Evolutionary conservation across 2,329 filamentous ascomycete species (phyloP).

Genomic region (Helicocarpus griseus): DNA sequence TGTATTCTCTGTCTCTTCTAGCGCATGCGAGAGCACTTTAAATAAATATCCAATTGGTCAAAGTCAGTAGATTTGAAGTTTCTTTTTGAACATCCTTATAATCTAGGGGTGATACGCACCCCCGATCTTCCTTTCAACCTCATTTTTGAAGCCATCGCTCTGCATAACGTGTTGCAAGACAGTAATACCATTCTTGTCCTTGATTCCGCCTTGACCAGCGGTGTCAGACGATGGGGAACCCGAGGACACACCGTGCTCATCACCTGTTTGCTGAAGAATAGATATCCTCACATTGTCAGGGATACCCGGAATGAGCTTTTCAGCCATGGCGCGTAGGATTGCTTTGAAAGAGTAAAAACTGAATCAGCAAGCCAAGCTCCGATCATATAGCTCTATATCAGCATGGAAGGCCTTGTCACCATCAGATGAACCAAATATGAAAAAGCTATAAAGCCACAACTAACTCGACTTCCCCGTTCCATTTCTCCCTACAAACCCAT

Average conservation of each 20-base stretch:
- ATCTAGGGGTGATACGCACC: constrained; percentile 35
- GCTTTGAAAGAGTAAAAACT: constrained; percentile 35
- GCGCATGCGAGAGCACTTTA: constrained; percentile 47
- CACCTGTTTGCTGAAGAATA: constrained; percentile 58
- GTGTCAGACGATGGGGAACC: neutral
- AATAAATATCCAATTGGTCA: neutral
- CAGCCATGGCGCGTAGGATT: constrained; percentile 62
- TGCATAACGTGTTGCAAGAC: constrained; percentile 59
- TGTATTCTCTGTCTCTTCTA: constrained; percentile 48
- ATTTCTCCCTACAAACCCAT: constrained; percentile 71
- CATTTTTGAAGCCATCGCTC: constrained; percentile 41
- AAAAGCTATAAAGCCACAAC: constrained; percentile 13
- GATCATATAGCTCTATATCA: neutral
- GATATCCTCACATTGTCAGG: constrained; percentile 55
- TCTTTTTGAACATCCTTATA: no score
- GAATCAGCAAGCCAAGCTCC: neutral
- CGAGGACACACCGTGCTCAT: constrained; percentile 17
- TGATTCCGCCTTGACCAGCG: neutral
- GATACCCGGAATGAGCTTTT: constrained; percentile 69
- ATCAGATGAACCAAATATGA: neutral
- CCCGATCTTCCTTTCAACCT: constrained; percentile 52
- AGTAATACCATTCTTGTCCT: constrained; percentile 24
- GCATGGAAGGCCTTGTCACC: neutral
- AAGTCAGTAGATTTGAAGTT: no score
- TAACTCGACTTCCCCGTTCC: constrained; percentile 74